These are phyloP conservation scores for Nidularia pulvinata DNA, from an alignment of 768 basidiomycete species.

Conservation along the genomic window DNA sequence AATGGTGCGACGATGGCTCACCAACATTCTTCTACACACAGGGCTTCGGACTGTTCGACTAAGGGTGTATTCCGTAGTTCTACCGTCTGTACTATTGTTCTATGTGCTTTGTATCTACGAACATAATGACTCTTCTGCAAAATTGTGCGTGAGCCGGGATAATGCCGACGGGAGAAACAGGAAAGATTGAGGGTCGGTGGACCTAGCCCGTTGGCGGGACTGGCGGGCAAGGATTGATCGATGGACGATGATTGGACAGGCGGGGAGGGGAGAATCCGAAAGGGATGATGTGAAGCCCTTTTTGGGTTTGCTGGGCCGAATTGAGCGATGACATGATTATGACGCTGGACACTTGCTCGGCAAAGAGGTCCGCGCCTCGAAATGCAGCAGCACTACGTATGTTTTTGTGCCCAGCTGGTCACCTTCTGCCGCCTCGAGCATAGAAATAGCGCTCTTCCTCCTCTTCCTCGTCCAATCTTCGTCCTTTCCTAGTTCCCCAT, in stretches of 20 bases:
- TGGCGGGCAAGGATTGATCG: background rate
- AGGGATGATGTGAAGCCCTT: too few species aligned
- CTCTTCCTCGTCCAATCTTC: background rate
- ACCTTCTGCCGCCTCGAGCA: too few species aligned
- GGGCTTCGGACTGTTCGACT: conserved; percentile 97
- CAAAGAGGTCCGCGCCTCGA: too few species aligned
- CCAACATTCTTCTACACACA: conserved; percentile 28
- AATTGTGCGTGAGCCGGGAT: background rate
- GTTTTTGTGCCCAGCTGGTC: too few species aligned
- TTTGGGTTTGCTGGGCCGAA: too few species aligned
- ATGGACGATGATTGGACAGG: background rate
- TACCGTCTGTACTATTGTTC: background rate
- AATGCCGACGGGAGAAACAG: background rate
- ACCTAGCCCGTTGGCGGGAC: background rate
- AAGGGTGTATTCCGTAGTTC: conserved; percentile 23
- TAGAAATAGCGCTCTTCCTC: too few species aligned
- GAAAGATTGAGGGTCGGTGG: background rate
- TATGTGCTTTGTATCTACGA: conserved; percentile 6
- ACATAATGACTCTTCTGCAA: conserved; percentile 1
- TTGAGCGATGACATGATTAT: background rate
- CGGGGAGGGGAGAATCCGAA: background rate
- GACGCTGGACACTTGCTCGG: background rate
- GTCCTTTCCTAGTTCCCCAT: background rate
- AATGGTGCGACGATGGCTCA: background rate
- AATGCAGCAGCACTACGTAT: too few species aligned